Conservation (phyloP, 176 grass and related monocot species). For the Poa annua region DNA sequence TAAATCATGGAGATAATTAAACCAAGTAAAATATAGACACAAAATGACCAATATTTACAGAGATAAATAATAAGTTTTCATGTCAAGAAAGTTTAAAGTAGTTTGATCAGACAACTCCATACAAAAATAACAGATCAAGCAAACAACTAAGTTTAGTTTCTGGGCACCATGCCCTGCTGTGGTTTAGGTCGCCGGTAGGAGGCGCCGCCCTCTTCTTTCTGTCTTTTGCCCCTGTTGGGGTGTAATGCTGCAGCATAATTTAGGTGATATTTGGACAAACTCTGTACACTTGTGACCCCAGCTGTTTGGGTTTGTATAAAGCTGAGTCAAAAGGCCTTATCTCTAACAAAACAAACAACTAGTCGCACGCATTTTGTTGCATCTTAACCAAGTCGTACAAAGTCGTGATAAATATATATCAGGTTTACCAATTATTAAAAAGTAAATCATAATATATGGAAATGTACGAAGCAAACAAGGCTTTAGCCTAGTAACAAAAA, state of each 20-base stretch:
- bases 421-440: not conserved
- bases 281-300: not conserved
- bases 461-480: constrained; percentile 11
- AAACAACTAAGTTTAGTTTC: constrained; percentile 28
- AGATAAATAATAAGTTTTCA: constrained; percentile 14
- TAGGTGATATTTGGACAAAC: not conserved
- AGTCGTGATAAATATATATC: constrained; percentile 1
- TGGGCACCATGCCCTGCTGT: not conserved
- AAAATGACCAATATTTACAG: constrained; percentile 3
- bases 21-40: not conserved
- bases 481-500: not conserved
- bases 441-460: not conserved
- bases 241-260: not conserved
- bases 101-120: constrained; percentile 2
- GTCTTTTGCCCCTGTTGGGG: not conserved
- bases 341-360: not conserved
- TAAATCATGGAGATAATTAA: constrained; percentile 30
- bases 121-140: constrained; percentile 13
- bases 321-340: not conserved
- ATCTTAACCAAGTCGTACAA: constrained; percentile 2
- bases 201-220: not conserved
- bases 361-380: not conserved
- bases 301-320: not conserved
- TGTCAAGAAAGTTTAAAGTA: constrained; percentile 21
- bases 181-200: not conserved